Base-by-base conservation (phyloP, 2,329 filamentous ascomycete genomes). In the Xylaria multiplex region DNA sequence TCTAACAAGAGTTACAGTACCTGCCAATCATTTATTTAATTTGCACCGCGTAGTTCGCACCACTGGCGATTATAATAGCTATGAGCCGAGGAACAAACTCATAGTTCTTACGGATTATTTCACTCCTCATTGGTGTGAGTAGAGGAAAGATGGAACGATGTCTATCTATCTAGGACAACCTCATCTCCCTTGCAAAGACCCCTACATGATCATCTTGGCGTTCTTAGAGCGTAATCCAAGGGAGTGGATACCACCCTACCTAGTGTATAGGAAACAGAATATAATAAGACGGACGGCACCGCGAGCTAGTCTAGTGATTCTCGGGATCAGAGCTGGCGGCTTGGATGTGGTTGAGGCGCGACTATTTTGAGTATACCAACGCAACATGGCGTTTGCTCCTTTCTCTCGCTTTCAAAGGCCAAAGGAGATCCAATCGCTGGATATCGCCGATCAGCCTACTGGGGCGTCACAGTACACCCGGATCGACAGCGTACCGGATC, bases 211-310 rank as follows among this genome's bases (percentile, higher is more conserved):
- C 35, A 37, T 37, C 35, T 37, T 37, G 35, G 35, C 35, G 11
- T 37, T 37, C 11, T 37, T 37, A 11, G 37, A 40, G 14, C 37
- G 13, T 40, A 40, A 13, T 14, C 5, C 16, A n/a, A 48, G 45
- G 22, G 43, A 24, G 52, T 55, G 43, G 60, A 42, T 45, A 50
- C 52, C 19, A 11, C 16, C 19, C 22, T n/a, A 60, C 35, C 8
- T 37, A 19, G 19, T 19, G 19, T 19, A 37, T 42, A 45, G 37
- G 8, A 42, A 54, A 30, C 32, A 16, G 19, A 35, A 13, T 58
- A 64, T 42, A 59, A 64, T 43, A 54, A 37, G 46, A 40, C 37
- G 37, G 16, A 53, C 43, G 43, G 50, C 45, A 54, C 54, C 48
- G 48, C 30, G 14, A 59, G 46, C 14, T 11, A 27, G 6, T 6